A percentile compares a stretch with the other conserved stretches of the same genome.
phyloP scores from a whole-genome alignment of 176 grass and related monocot genomes.

The Oryza longistaminata region DNA sequence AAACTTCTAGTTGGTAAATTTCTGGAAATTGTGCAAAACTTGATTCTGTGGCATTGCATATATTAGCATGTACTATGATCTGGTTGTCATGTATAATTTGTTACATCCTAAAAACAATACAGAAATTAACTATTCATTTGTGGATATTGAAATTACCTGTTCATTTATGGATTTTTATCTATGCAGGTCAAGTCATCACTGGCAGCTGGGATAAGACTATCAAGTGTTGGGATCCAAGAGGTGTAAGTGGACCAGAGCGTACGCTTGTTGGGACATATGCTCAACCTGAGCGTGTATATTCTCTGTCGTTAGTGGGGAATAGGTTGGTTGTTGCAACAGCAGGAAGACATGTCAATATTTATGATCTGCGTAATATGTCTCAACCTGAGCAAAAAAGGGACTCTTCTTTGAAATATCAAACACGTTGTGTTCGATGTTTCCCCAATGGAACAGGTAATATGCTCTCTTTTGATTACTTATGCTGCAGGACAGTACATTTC shows the following conservation, averaged over 20 bases:
- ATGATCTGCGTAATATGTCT: constrained; percentile 97
- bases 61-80: too few species aligned
- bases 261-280: constrained; percentile 78
- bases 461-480: constrained; percentile 27
- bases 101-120: too few species aligned
- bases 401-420: constrained; percentile 97
- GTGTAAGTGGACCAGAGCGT: constrained; percentile 64
- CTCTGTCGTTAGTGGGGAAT: constrained; percentile 78
- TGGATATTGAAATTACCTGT: too few species aligned
- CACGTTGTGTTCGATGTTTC: constrained; percentile 90
- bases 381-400: constrained; percentile 90
- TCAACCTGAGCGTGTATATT: constrained; percentile 92
- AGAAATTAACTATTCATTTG: too few species aligned
- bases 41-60: too few species aligned
- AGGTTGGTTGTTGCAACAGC: constrained; percentile 90
- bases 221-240: constrained; percentile 97
- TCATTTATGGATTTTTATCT: constrained; percentile 19
- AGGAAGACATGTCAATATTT: constrained; percentile 92
- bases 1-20: background rate
- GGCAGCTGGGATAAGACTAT: constrained; percentile 98
- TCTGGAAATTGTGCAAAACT: background rate
- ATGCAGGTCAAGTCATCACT: constrained; percentile 87
- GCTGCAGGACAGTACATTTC: background rate
- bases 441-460: constrained; percentile 89
- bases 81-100: too few species aligned